Base-by-base conservation (phyloP, 169 alveolate genomes). In the Cryptosporidium canis region DNA sequence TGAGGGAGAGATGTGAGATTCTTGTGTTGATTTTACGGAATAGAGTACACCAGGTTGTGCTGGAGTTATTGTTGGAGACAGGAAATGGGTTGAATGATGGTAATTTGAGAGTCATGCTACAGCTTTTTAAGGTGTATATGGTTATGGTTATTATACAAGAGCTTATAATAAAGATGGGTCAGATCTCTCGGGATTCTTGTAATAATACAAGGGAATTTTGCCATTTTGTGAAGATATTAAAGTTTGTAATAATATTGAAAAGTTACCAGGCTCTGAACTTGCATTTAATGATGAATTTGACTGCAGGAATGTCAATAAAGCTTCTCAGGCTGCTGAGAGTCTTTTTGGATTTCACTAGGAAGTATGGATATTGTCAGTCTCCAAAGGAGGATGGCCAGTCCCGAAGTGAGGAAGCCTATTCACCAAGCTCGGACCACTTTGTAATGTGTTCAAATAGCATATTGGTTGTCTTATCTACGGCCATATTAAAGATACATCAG, bases 181-280 rank as follows among this genome's bases (percentile, higher is more conserved):
- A 65, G 14, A 35, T 4, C 14, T 41, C 37, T 3, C 5, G 4
- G 18, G 24, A 53, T 53, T 27, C 24, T 21, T 27, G 43, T 21
- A 6, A 1, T 16, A 61, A 21, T 61, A 0, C 4, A 61, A 61
- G 31, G 9, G 37, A 44, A 31, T 43, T 44, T 21, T 1, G 31
- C 9, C 41, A 43, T 43, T 67, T 67, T 14, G 29, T 67, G 5
- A 67, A 41, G 16, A 43, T 67, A 67, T 41, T 53, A 44, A 44
- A 67, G 43, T 67, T 67, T 18, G 41, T 67, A 8, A 67, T 67
- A 44, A 67, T 67, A 67, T 8, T 67, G 1, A 33, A 67, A 9
- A 47, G 63, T 7, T n/a, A 41, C 12, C 47, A 41, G 21, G 45
- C 14, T 8, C n/a, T 43, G 12, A 44, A 43, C 18, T 51, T 51